phyloP scores from a whole-genome alignment of 306 rosid genomes.

The Dryas drummondii region DNA sequence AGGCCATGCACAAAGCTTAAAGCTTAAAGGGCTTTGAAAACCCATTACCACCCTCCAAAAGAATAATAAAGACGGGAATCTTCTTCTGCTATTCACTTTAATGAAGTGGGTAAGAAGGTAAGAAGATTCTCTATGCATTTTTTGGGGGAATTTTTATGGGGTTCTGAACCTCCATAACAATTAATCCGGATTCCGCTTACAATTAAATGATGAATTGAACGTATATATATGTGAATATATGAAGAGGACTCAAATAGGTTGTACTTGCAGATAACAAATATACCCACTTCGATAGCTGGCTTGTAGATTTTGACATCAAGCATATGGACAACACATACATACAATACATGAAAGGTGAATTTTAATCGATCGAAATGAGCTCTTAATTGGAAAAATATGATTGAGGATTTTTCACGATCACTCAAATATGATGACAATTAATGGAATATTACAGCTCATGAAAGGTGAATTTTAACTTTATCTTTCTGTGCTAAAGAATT shows the following conservation, averaged over 20 bases:
- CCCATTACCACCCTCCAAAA: conserved; percentile 31
- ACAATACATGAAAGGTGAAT: no score
- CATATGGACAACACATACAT: no score
- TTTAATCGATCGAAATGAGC: not conserved
- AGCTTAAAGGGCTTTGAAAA: conserved; percentile 52
- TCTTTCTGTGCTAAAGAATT: no score
- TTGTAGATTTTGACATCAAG: no score
- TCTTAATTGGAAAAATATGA: not conserved
- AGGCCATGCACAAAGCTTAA: conserved; percentile 27
- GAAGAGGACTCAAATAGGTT: no score
- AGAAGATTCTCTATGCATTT: conserved; percentile 69
- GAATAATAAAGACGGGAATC: conserved; percentile 75
- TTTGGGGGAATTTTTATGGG: conserved; percentile 32
- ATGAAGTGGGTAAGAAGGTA: conserved; percentile 97
- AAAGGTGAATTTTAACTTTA: not conserved
- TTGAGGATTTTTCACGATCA: not conserved
- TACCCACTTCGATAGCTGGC: no score
- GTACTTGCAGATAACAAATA: no score
- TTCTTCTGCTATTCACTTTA: conserved; percentile 75
- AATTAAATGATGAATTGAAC: not conserved
- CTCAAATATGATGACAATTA: not conserved
- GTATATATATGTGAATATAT: not conserved
- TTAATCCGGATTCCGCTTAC: conserved; percentile 25
- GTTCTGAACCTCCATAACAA: conserved; percentile 30
- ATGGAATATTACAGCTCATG: conserved; percentile 1